These are phyloP conservation scores for Boletus tomentosulus DNA, from an alignment of 768 basidiomycete species.

Conservation along the genomic window DNA sequence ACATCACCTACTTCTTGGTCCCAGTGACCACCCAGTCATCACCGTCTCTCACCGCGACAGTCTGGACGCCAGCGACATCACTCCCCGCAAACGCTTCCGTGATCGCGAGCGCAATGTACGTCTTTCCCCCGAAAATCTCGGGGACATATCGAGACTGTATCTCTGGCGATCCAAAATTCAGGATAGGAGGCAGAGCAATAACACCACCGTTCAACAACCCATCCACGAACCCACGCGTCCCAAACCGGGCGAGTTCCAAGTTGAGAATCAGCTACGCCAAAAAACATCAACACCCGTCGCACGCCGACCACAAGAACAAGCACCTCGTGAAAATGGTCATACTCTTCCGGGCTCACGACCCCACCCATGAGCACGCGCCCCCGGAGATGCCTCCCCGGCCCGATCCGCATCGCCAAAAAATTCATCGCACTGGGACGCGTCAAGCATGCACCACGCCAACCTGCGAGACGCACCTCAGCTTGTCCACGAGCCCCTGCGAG, in stretches of 20 bases:
- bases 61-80: conserved; percentile 81
- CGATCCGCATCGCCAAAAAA: conserved; percentile 63
- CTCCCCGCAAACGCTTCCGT: conserved; percentile 92
- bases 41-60: conserved; percentile 80
- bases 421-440: conserved; percentile 49
- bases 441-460: too few relatives aligned
- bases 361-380: conserved; percentile 79
- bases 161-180: conserved; percentile 82
- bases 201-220: conserved; percentile 78
- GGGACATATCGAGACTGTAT: conserved; percentile 67
- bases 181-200: conserved; percentile 84
- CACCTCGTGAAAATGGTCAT: conserved; percentile 93
- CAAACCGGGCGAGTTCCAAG: conserved; percentile 78
- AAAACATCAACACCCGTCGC: neutral
- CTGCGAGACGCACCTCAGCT: conserved; percentile 59
- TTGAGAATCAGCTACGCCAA: conserved; percentile 63
- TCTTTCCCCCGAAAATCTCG: conserved; percentile 71
- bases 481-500: conserved; percentile 78
- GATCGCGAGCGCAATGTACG: conserved; percentile 87
- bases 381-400: conserved; percentile 82
- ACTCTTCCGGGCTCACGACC: conserved; percentile 76
- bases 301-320: too few relatives aligned
- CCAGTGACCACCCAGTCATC: conserved; percentile 87
- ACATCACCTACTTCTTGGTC: conserved; percentile 72
- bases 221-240: conserved; percentile 83